Evolutionary conservation across 768 basidiomycete species (phyloP), one percentile per base, ranked within the genome.

Genomic region (Boletellus ananas): DNA sequence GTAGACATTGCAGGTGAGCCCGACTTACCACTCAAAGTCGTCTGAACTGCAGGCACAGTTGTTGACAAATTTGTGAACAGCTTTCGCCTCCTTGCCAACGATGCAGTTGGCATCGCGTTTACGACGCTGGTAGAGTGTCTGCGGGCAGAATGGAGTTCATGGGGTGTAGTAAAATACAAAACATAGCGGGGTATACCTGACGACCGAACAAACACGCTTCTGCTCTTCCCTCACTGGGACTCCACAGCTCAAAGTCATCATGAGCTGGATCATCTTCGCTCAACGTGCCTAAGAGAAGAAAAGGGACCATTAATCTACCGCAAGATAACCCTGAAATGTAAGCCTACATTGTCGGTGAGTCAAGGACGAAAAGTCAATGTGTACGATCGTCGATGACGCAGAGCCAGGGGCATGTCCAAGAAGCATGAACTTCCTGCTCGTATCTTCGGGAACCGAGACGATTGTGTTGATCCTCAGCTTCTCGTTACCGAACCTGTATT

Each of bases 211-310:
- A 71, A 69, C 96, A 99, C 8, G 74, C 73, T 62, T 98, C 94
- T 31, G 79, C 72, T n/a, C 96, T 81, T 40, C 84, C 84, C 62
- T 94, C 87, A 50, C 89, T 90, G 0, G 95, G 96, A 63, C 88
- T 93, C 96, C 96, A 98, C 2, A 96, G 71, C 65, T 98, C 94
- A 63, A 98, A 98, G 70, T 99, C 96, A 62, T 97, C 94, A 34
- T 85, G 72, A 16, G 76, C 78, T 7, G 94, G 85, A 60, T 96
- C 72, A 1, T 92, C 78, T 5, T 78, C 44, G 51, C 77, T 80
- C 40, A 94, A 70, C 1, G 74, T 70, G 67, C 94, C 94, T 95
- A 53, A 1, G 33, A 48, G 33, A 20, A 46, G 10, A 37, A 25
- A 25, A 6, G n/a, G n/a, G n/a, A 34, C 14, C 16, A 21, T 50